Conservation (phyloP, 164 flowering plant species). For the Macadamia integrifolia region DNA sequence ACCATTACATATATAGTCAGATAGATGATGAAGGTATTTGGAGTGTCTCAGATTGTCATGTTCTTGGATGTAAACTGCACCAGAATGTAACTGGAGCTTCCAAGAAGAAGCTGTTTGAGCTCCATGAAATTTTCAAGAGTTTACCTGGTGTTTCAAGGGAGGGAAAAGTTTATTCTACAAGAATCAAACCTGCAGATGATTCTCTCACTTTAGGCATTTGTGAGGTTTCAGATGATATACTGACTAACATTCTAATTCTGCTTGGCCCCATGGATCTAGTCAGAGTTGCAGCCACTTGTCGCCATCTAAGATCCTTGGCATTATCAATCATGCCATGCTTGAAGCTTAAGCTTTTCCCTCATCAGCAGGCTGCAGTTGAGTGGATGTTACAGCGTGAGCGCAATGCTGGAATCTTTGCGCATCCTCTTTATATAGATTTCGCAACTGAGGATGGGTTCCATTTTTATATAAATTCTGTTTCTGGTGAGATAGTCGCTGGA, state of each 20-base stretch:
- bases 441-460: slow-evolving; percentile 69
- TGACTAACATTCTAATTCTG: slow-evolving; percentile 38
- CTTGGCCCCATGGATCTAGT: slow-evolving; percentile 65
- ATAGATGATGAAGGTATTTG: slow-evolving; percentile 32
- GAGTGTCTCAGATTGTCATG: slow-evolving; percentile 67
- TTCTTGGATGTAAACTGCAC: slow-evolving; percentile 69
- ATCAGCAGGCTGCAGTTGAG: slow-evolving; percentile 89
- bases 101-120: slow-evolving; percentile 55
- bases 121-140: slow-evolving; percentile 87
- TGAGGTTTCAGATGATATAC: slow-evolving; percentile 72
- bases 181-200: slow-evolving; percentile 39
- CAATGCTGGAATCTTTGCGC: slow-evolving; percentile 46
- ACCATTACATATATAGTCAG: slow-evolving; percentile 7
- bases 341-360: slow-evolving; percentile 89
- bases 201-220: slow-evolving; percentile 52
- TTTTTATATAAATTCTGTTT: slow-evolving; percentile 53
- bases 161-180: slow-evolving; percentile 29
- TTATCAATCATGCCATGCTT: slow-evolving; percentile 72
- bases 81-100: slow-evolving; percentile 29
- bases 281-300: slow-evolving; percentile 77
- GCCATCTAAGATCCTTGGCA: slow-evolving; percentile 68
- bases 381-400: slow-evolving; percentile 92
- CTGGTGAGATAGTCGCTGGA: slow-evolving; percentile 70
- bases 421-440: slow-evolving; percentile 65
- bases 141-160: slow-evolving; percentile 47